phyloP scores from a whole-genome alignment of 306 rosid species.

The Quercus gilva region DNA sequence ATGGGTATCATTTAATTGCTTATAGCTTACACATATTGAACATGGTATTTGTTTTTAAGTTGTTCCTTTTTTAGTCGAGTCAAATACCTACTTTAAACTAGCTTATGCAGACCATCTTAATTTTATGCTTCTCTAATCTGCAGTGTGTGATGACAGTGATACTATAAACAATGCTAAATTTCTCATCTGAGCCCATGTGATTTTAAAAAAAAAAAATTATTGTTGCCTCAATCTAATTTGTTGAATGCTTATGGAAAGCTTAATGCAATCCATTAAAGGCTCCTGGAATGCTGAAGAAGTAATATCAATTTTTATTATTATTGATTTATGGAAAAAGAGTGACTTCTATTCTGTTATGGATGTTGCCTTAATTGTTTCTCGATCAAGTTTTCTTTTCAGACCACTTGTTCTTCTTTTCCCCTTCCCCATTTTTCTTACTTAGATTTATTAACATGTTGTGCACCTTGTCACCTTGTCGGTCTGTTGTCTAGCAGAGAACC shows the following conservation, averaged over 20 bases:
- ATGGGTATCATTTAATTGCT: not conserved
- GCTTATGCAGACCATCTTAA: not conserved
- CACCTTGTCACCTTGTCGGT: not conserved
- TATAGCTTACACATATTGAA: too few relatives aligned
- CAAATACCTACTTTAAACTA: not conserved
- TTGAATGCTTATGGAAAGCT: not conserved
- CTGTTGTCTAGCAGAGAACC: constrained; percentile 18
- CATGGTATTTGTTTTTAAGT: too few relatives aligned
- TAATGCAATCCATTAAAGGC: not conserved
- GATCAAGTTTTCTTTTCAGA: not conserved
- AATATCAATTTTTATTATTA: not conserved
- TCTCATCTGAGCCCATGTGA: not conserved
- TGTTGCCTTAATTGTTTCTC: not conserved
- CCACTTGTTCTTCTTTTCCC: not conserved
- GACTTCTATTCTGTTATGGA: not conserved
- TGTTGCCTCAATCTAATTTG: not conserved
- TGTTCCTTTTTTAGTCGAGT: not conserved
- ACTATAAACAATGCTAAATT: not conserved
- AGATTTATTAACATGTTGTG: not conserved
- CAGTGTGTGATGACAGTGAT: not conserved
- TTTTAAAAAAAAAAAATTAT: too few relatives aligned
- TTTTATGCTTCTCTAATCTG: not conserved
- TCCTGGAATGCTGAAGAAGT: not conserved
- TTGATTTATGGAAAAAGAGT: not conserved
- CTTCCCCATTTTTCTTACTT: not conserved